Evolutionary conservation across 169 alveolate species (phyloP), one percentile per base, ranked within the genome.

Genomic region (Cryptosporidium ubiquitum): DNA sequence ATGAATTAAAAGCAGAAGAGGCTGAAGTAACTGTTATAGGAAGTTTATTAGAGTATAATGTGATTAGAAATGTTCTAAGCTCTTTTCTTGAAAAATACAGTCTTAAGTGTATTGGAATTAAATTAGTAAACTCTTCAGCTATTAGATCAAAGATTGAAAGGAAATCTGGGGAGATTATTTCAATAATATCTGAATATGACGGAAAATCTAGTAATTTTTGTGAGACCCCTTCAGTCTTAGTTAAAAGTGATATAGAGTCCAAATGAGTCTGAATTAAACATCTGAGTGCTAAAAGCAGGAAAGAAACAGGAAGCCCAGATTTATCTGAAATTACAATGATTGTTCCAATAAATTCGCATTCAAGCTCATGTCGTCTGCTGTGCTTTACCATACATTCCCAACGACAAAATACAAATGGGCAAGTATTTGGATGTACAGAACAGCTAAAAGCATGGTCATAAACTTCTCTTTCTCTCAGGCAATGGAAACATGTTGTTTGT

Each of bases 341-440:
- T 44, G 73, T 74, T 6, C 94, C 93, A 85, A 96, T 49, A 60
- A 84, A 70, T 6, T 68, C 92, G 66, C 98, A 96, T 70, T 96
- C 98, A n/a, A 86, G 75, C n/a, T 93, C 86, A 85, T 96, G 98
- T 6, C 94, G 84, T 29, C 95, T 92, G 44, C 93, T 93, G 74
- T 95, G 94, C 40, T 86, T 69, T 85, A 95, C 89, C 79, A 95
- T 93, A 40, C 98, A 96, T 23, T 94, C 94, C 94, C 95, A 94
- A 33, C 96, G 94, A 58, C 98, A 96, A 74, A 96, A 96, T 68
- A 93, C 95, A 55, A 86, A 92, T 44, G 95, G 93, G 51, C 98
- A 96, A 10, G 95, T 93, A 69, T 95, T 91, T 47, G 98, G 98
- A 71, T 94, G 92, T 3, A 85, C 75, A 1, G 98, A 96, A 68